phyloP scores from a whole-genome alignment of 1,284 basidiomycete genomes.

The Ceratobasidium sp. region DNA sequence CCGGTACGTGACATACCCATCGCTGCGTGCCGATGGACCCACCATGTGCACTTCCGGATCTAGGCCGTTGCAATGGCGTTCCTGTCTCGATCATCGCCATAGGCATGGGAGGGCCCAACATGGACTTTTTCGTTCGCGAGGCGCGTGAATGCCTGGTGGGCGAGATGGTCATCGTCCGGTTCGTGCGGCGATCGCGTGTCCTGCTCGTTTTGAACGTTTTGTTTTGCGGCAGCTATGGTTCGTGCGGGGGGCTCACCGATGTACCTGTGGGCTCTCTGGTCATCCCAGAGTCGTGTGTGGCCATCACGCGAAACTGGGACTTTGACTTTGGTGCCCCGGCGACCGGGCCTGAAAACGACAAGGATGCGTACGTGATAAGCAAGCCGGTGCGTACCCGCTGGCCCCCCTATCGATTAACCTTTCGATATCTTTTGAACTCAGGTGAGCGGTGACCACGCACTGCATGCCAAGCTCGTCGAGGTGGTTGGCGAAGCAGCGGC shows the following conservation, averaged over 20 bases:
- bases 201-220: not conserved
- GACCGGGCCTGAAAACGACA: conserved; percentile 16
- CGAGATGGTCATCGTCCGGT: conserved; percentile 82
- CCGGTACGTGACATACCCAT: conserved; percentile 58
- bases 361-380: conserved; percentile 72
- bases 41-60: not conserved
- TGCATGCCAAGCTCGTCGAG: conserved; percentile 57
- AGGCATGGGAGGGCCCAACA: conserved; percentile 83
- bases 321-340: conserved; percentile 65
- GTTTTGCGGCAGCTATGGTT: conserved; percentile 68
- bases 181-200: conserved; percentile 49
- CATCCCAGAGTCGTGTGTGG: conserved; percentile 73
- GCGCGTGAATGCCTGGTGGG: conserved; percentile 79
- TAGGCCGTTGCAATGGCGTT: conserved; percentile 66
- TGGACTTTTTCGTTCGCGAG: conserved; percentile 88
- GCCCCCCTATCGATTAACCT: not conserved
- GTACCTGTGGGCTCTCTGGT: conserved; percentile 78
- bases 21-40: not conserved
- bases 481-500: conserved; percentile 48
- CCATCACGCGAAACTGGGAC: conserved; percentile 79
- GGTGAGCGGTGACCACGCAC: conserved; percentile 65
- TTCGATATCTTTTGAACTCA: conserved; percentile 51
- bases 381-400: conserved; percentile 64
- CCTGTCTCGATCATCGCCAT: conserved; percentile 82
- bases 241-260: conserved; percentile 79